Conservation (phyloP, 2,329 filamentous ascomycete genomes). For the Fusarium lateritium region DNA sequence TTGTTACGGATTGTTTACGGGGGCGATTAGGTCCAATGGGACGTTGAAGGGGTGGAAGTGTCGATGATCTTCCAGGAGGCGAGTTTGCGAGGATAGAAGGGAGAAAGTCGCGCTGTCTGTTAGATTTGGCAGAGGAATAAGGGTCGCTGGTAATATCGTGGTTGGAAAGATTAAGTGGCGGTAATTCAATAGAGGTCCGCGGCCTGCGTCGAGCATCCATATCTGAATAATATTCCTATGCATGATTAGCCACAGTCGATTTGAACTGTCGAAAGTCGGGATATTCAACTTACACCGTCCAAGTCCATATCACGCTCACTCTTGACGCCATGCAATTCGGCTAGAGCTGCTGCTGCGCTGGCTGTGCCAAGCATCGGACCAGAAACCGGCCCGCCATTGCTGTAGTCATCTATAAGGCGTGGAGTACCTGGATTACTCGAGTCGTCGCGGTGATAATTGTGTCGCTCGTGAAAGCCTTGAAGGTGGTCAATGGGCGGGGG, state of each 20-base stretch:
- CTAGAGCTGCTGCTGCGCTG: slow-evolving; percentile 86
- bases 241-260: slow-evolving; percentile 36
- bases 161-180: slow-evolving; percentile 73
- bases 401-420: slow-evolving; percentile 77
- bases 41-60: slow-evolving; percentile 85
- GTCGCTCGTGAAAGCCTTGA: slow-evolving; percentile 55
- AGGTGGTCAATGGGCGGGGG: slow-evolving; percentile 43
- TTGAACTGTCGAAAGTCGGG: slow-evolving; percentile 48
- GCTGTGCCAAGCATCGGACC: slow-evolving; percentile 69
- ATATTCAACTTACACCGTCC: slow-evolving; percentile 73
- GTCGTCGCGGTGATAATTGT: slow-evolving; percentile 77
- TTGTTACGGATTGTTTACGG: slow-evolving; percentile 88
- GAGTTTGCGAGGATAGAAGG: slow-evolving; percentile 87
- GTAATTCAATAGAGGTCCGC: slow-evolving; percentile 79
- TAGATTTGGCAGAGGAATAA: slow-evolving; percentile 73
- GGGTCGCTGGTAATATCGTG: slow-evolving; percentile 81
- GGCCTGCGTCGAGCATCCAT: slow-evolving; percentile 75
- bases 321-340: slow-evolving; percentile 84
- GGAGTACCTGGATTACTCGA: slow-evolving; percentile 78
- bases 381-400: slow-evolving; percentile 58
- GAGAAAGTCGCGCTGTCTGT: slow-evolving; percentile 79
- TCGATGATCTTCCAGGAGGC: slow-evolving; percentile 88
- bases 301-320: slow-evolving; percentile 83
- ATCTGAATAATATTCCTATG: slow-evolving; percentile 78
- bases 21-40: slow-evolving; percentile 79